Conservation (phyloP, 78 protist genomes). For the Emiliania huxleyi region DNA sequence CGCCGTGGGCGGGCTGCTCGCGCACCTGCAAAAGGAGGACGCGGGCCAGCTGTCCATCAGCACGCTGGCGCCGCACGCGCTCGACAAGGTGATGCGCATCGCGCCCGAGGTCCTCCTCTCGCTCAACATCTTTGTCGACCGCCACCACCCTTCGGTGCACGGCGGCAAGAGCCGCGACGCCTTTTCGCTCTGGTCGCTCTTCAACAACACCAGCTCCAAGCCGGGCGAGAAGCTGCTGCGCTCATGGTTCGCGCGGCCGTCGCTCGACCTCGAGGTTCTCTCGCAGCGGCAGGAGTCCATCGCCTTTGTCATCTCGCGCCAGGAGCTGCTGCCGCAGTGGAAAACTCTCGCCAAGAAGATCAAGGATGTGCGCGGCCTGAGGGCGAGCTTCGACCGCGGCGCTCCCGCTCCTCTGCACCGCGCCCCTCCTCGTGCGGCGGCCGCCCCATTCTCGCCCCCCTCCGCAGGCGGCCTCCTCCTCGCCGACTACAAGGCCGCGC, state of each 20-base stretch:
- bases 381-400: neutral
- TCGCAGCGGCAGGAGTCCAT: neutral
- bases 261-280: neutral
- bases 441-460: no score
- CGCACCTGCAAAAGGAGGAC: neutral
- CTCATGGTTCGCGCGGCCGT: neutral
- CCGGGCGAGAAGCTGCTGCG: neutral
- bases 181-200: neutral
- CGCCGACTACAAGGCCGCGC: neutral
- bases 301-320: neutral
- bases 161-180: neutral
- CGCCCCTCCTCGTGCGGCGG: no score
- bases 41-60: neutral
- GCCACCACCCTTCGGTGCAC: neutral
- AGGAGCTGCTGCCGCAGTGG: neutral
- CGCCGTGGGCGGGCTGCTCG: conserved; percentile 4
- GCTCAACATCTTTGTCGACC: neutral
- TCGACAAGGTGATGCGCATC: neutral
- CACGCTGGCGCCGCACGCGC: neutral
- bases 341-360: neutral
- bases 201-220: neutral
- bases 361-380: neutral
- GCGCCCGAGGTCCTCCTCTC: neutral
- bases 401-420: no score
- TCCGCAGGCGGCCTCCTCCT: neutral